These are phyloP conservation scores for Chaetomiaceae sp. DNA, from an alignment of 2,329 filamentous ascomycete species.

Conservation along the genomic window DNA sequence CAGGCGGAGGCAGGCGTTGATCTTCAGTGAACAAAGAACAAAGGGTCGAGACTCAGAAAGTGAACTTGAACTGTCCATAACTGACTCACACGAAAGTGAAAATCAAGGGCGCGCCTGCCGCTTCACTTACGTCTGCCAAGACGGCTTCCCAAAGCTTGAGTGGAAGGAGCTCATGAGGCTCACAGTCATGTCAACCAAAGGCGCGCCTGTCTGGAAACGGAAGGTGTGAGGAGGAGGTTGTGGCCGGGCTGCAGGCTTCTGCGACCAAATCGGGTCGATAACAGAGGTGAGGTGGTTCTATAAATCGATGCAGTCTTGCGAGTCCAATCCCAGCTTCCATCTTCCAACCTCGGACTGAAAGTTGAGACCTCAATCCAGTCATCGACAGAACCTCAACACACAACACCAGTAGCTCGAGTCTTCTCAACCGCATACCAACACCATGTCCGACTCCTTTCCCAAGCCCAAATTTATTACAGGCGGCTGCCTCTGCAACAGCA, in stretches of 20 bases:
- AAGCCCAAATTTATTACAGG: constrained; percentile 41
- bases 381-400: too few species aligned
- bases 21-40: too few species aligned
- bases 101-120: neutral
- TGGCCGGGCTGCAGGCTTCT: neutral
- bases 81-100: neutral
- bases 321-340: neutral
- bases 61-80: too few species aligned
- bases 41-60: too few species aligned
- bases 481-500: constrained; percentile 47
- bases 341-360: too few species aligned
- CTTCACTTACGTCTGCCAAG: neutral
- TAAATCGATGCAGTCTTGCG: neutral
- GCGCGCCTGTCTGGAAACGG: neutral
- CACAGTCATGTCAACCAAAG: neutral
- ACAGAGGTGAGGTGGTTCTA: neutral
- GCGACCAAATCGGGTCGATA: neutral
- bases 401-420: too few species aligned
- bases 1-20: neutral
- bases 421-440: neutral
- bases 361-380: too few species aligned
- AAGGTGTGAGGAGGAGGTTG: neutral
- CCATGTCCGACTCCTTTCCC: constrained; percentile 25
- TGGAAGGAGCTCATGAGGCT: neutral
- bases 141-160: neutral